Evolutionary conservation across 2,329 filamentous ascomycete species (phyloP), one percentile per base, ranked within the genome.

Genomic region (Reticulascus tulasneorum): DNA sequence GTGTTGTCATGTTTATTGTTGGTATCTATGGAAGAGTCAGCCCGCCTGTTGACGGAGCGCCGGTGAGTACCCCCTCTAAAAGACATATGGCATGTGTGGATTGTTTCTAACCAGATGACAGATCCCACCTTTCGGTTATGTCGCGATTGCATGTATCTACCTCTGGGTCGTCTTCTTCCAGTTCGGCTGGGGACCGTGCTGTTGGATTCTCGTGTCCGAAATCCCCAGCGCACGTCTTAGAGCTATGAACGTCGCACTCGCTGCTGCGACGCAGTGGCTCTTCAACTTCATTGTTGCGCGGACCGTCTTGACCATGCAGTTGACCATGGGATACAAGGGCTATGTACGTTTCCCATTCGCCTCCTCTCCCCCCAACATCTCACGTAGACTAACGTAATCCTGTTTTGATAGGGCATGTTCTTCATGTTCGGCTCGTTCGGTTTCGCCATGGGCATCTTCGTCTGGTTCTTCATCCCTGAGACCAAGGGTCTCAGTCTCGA

Each of bases 271-370:
- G 0, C 81, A 86, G 50, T 85, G 82, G 82, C 58, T 86, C 5
- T 86, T 86, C 58, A 87, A 87, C 53, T 84, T 86, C 42, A 74
- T 85, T 9, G 78, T 86, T 38, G 82, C 82, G 2, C 65, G 79
- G 38, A 78, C 79, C 22, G 79, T 82, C 4, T 76, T 82, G 3
- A 78, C 74, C 29, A 86, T 86, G 82, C 67, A 86, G 50, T 67
- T 67, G 61, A 73, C 62, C 11, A 66, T 71, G 50, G 66, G 64
- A 15, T 45, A 54, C 17, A 55, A 54, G 17, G 64, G 64, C 6
- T 69, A 64, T 35, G 62, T 65, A 47, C 54, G 61, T 56, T 25
- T 21, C 17, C 15, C 6, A 9, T 9, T 9, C n/a, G 10, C 9
- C 5, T 11, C 5, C 6, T 37, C 16, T 23, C 23, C 22, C n/a